Conservation (phyloP, 345 rosid species). For the Excoecaria cochinchinensis region DNA sequence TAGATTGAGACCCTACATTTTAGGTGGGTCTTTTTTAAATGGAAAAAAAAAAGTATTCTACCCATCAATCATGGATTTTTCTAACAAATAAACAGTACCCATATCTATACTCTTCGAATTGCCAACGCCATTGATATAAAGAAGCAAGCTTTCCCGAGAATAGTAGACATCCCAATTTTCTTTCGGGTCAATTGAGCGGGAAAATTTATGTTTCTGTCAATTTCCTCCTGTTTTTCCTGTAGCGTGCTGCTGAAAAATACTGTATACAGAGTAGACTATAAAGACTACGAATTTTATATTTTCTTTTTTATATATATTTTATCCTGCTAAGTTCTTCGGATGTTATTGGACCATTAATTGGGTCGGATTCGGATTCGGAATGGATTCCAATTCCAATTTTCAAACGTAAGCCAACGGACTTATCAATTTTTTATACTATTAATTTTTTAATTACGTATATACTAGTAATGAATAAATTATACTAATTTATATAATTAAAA, state of each 20-base stretch:
- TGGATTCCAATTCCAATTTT: too few species aligned
- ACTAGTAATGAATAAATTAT: too few species aligned
- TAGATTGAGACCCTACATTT: background rate
- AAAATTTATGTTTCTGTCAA: background rate
- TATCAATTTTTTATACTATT: too few species aligned
- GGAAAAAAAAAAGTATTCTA: background rate
- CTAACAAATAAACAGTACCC: background rate
- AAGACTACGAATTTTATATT: too few species aligned
- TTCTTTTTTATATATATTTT: too few species aligned
- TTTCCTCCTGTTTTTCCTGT: background rate
- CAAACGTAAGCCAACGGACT: too few species aligned
- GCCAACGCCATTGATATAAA: background rate
- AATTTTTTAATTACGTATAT: too few species aligned
- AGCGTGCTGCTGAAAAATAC: background rate
- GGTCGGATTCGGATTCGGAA: too few species aligned
- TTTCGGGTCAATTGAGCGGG: background rate
- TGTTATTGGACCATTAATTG: too few species aligned
- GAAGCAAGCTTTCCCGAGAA: background rate
- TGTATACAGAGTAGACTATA: too few species aligned
- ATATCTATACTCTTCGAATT: background rate
- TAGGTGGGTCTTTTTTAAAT: background rate
- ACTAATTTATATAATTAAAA: too few species aligned
- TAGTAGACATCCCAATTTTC: background rate
- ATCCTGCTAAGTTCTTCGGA: too few species aligned
- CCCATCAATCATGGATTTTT: background rate